Evolutionary conservation across 352 stramenopile genomes (phyloP).

Genomic region (Pythium coloratum): DNA sequence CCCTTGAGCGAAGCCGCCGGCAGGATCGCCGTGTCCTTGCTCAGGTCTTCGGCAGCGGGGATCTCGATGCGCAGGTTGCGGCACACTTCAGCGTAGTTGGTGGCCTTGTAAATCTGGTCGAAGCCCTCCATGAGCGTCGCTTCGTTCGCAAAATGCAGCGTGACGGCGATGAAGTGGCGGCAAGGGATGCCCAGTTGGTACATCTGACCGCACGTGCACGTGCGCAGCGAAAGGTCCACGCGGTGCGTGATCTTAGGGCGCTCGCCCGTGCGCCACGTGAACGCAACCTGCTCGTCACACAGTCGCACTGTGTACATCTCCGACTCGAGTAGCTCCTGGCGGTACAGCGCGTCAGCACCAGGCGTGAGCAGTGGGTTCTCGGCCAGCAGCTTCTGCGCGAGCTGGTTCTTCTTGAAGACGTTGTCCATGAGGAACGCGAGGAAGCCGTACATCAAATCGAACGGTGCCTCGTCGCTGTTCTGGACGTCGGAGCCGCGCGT

Average conservation of each 20-base stretch:
- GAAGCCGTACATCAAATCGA: conserved; percentile 81
- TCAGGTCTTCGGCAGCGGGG: conserved; percentile 60
- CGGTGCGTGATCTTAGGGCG: conserved; percentile 70
- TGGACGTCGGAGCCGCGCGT: conserved; percentile 59
- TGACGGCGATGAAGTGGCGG: conserved; percentile 71
- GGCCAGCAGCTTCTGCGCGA: conserved; percentile 49
- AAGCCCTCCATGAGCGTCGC: conserved; percentile 58
- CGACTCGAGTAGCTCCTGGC: conserved; percentile 57
- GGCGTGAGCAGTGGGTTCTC: conserved; percentile 54
- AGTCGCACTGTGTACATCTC: conserved; percentile 55
- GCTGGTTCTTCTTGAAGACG: conserved; percentile 72
- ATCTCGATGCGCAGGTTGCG: conserved; percentile 78
- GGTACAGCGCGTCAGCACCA: conserved; percentile 64
- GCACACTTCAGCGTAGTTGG: conserved; percentile 54
- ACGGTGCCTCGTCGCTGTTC: conserved; percentile 68
- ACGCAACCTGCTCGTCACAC: conserved; percentile 71
- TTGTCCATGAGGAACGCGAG: conserved; percentile 78
- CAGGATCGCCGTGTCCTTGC: conserved; percentile 66
- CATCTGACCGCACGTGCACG: conserved; percentile 70
- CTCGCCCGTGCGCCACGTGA: conserved; percentile 65
- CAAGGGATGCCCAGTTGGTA: conserved; percentile 78
- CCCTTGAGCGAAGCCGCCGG: conserved; percentile 48
- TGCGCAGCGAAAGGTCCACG: conserved; percentile 57
- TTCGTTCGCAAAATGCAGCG: conserved; percentile 60
- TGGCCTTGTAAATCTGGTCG: conserved; percentile 72